These are phyloP conservation scores for Meyerozyma smithsonii DNA, from an alignment of 1,139 yeast genomes.

Conservation along the genomic window DNA sequence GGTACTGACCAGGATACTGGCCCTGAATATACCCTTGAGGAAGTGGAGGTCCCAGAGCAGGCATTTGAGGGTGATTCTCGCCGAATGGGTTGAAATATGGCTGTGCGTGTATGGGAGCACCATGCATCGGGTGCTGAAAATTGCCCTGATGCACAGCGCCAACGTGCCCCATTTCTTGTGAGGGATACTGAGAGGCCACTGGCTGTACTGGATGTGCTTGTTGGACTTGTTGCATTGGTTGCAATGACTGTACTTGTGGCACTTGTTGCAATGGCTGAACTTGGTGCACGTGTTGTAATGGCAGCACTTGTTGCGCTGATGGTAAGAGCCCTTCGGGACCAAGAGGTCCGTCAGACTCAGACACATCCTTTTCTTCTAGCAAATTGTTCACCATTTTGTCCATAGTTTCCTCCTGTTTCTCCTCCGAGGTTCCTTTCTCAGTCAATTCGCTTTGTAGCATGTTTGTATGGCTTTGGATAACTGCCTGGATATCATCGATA, in stretches of 20 bases:
- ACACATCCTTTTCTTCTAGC: not conserved
- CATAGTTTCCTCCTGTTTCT: constrained; percentile 4
- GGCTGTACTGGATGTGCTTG: too few species aligned
- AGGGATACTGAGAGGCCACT: too few species aligned
- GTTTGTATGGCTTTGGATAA: constrained; percentile 25
- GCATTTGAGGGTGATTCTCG: not conserved
- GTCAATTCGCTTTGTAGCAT: constrained; percentile 13
- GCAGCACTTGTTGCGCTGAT: too few species aligned
- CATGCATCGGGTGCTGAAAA: constrained; percentile 1
- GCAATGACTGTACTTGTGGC: constrained; percentile 2
- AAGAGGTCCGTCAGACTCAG: too few species aligned
- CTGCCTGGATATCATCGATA: constrained; percentile 24
- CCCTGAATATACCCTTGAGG: not conserved
- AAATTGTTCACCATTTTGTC: constrained; percentile 1
- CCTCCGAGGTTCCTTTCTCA: constrained; percentile 3
- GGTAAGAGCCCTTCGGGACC: too few species aligned
- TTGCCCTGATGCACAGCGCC: not conserved
- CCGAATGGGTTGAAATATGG: not conserved
- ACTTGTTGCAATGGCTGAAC: too few species aligned
- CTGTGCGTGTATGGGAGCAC: not conserved
- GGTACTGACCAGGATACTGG: not conserved
- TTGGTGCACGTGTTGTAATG: too few species aligned
- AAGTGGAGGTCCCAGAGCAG: not conserved
- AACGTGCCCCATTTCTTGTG: not conserved
- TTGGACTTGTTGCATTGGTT: too few species aligned